Evolutionary conservation across 73 alveolate genomes (phyloP).

Genomic region (Paramecium pentaurelia): DNA sequence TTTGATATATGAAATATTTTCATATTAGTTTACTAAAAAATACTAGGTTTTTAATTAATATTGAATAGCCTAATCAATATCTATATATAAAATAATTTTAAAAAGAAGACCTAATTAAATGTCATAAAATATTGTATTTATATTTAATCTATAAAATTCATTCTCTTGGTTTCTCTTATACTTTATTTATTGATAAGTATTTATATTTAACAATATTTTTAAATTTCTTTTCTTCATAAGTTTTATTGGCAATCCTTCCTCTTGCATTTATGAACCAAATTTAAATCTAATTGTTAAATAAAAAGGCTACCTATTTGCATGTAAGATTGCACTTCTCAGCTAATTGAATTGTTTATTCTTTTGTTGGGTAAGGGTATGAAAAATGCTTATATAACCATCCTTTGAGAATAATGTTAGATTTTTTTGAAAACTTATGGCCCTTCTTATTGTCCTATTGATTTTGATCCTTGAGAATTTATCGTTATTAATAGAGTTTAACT

Average conservation of each 20-base stretch:
- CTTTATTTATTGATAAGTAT: not conserved
- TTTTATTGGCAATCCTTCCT: not conserved
- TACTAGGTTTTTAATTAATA: not conserved
- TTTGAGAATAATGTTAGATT: not conserved
- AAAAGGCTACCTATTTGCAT: not conserved
- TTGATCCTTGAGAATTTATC: not conserved
- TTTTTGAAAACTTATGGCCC: slow-evolving; percentile 10
- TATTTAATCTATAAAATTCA: slow-evolving; percentile 65
- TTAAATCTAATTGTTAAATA: not conserved
- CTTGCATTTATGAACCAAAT: slow-evolving; percentile 23
- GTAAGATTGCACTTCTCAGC: slow-evolving; percentile 6
- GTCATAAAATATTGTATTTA: not conserved
- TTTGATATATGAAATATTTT: not conserved
- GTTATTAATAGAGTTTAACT: not conserved
- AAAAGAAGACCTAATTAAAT: not conserved
- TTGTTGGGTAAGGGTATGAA: slow-evolving; percentile 5
- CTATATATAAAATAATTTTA: not conserved
- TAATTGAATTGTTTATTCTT: not conserved
- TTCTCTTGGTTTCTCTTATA: slow-evolving; percentile 84
- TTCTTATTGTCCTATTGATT: not conserved
- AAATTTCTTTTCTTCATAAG: not conserved
- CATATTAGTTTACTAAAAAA: not conserved
- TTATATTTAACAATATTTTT: slow-evolving; percentile 12
- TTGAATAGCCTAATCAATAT: not conserved
- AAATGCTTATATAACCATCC: not conserved